Evolutionary conservation across 2,329 filamentous ascomycete genomes (phyloP), one percentile per base, ranked within the genome.

Genomic region (Teratosphaeria destructans): DNA sequence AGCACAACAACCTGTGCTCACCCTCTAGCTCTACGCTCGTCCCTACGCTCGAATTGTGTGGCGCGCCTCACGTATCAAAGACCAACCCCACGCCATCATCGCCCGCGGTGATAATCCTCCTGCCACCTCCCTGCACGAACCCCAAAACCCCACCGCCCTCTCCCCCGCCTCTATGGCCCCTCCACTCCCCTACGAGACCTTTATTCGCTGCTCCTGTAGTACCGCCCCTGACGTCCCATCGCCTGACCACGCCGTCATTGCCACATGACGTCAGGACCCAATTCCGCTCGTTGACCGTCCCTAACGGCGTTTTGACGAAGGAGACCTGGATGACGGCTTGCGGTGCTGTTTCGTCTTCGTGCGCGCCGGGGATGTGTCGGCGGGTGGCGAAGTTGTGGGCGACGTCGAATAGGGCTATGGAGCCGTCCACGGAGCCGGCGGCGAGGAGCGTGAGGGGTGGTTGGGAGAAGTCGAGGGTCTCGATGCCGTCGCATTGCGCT

Each of bases 141-240:
- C 88, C 92, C 66, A 97, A 76, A 8, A 97, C 87, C 57, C 93
- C 93, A 37, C 92, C 93, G 26, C 90, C 87, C 76, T 94, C 90
- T 12, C 90, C 88, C 70, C 89, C 85, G 34, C 92, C 86, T 67
- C 89, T 74, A 73, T 99, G 94, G 0, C 94, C 94, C 73, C 82
- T 90, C 92, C 92, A 97, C 75, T 96, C 92, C 64, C 86, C 87
- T 27, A 90, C 77, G 57, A 95, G 76, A 0, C 90, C 91, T 57
- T 85, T 84, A 8, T 81, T 84, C 1, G 84, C 84, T 0, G 82
- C 83, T 1, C 82, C 81, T 1, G 85, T 88, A 7, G 85, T 88
- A 7, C 87, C 85, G 58, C 85, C 86, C 53, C 86, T 75, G 5
- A 83, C 79, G 75, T 99, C 93, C 94, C 94, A 99, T 61, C 92